These are phyloP conservation scores for Diaporthe nobilis DNA, from an alignment of 2,329 filamentous ascomycete genomes.

Conservation along the genomic window DNA sequence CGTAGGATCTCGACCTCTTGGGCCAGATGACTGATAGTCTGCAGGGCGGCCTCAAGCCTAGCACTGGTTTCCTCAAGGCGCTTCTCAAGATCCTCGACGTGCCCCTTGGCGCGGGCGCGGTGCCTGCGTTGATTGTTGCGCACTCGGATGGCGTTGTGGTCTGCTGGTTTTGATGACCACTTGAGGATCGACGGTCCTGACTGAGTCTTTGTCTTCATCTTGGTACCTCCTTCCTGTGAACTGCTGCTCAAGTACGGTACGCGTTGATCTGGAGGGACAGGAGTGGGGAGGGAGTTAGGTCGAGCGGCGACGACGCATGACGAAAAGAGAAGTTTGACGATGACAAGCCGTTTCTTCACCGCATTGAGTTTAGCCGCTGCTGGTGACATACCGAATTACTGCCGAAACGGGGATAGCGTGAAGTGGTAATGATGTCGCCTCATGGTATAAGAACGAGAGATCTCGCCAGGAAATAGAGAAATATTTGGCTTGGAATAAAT, in stretches of 20 bases:
- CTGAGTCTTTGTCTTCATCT: not conserved
- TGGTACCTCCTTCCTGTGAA: not conserved
- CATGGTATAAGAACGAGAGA: not conserved
- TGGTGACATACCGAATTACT: constrained; percentile 33
- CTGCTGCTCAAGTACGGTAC: not conserved
- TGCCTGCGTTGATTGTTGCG: constrained; percentile 68
- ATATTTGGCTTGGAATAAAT: not conserved
- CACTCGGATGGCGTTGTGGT: constrained; percentile 55
- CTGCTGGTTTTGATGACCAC: constrained; percentile 49
- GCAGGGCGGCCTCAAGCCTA: constrained; percentile 45
- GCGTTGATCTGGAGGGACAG: not conserved
- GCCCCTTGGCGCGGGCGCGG: constrained; percentile 58
- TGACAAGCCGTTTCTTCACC: constrained; percentile 46
- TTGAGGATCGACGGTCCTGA: constrained; percentile 38
- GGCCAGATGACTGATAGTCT: constrained; percentile 32
- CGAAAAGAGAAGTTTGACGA: constrained; percentile 34
- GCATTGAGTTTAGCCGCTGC: constrained; percentile 35
- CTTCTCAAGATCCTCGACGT: constrained; percentile 56
- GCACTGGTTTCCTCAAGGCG: constrained; percentile 45
- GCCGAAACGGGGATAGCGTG: constrained; percentile 16
- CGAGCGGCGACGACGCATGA: constrained; percentile 29
- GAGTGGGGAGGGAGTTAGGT: constrained; percentile 9
- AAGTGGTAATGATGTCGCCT: not conserved
- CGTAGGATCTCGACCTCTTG: constrained; percentile 36
- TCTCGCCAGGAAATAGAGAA: not conserved